Base-by-base conservation (phyloP, 495 filamentous ascomycete species). In the Cryomyces minteri region DNA sequence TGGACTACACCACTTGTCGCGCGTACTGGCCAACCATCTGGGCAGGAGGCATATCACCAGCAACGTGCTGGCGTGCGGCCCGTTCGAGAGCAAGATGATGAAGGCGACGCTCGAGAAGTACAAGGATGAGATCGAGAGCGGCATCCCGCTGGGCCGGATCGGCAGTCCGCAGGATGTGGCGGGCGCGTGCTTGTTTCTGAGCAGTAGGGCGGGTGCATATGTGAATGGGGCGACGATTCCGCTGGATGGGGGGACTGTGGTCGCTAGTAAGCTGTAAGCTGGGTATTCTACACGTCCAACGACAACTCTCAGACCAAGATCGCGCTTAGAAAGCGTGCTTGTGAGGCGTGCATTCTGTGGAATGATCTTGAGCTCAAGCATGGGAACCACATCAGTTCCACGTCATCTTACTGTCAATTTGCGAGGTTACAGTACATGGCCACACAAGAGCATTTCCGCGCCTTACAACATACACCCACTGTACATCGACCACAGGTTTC, bases 51-150 rank as follows among this genome's bases (percentile, higher is more conserved):
- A 77, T 49, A 73, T 90, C 45, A 87, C 83, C 58, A 79, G 69
- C 44, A 85, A 86, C 45, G 68, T 77, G 0, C 66, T 88, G 43
- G 83, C 83, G 32, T 87, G 82, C 51, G 82, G 83, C 7, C 82
- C 82, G 10, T 88, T 88, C 52, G 67, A 83, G 56, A 81, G 74
- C 48, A 84, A 84, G 63, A 88, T 87, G 82, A 86, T 85, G 82
- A 74, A 73, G 8, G 75, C 71, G 37, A 84, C 80, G 37, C 58
- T 87, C 44, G 62, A 74, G 48, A 56, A 64, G 5, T 72, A 73
- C 48, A 69, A 70, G 40, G 25, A 18, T 18, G 9, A 41, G 8
- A 80, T 85, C 51, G 66, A 70, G 56, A 60, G 47, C 0, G 67
- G 64, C 12, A 73, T 80, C 45, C 80, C 80, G 12, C 52, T 83